Percentiles rank a stretch among this genome's conserved stretches.
These are phyloP conservation scores for Funneliformis mosseae DNA, from an alignment of 192 early-diverging fungal genomes.

Conservation along the genomic window DNA sequence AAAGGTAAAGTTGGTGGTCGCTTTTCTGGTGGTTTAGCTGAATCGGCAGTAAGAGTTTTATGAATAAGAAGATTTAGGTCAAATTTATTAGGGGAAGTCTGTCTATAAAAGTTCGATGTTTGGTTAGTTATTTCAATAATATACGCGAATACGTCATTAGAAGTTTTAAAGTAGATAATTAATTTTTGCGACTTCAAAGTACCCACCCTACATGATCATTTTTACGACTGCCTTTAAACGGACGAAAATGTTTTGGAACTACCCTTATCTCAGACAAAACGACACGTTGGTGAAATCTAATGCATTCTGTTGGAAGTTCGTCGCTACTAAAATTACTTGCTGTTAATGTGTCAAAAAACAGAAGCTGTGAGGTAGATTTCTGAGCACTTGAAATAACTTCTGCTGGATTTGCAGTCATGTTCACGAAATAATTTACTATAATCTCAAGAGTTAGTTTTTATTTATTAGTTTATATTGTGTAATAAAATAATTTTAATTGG, in stretches of 20 bases:
- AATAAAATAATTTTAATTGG: neutral
- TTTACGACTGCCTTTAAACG: conserved; percentile 25
- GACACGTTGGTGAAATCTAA: conserved; percentile 31
- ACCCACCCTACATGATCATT: conserved; percentile 27
- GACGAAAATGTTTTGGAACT: conserved; percentile 29
- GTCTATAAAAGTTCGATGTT: conserved; percentile 11
- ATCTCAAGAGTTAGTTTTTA: neutral
- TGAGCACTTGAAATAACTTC: neutral
- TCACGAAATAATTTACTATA: neutral
- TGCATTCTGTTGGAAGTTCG: conserved; percentile 22
- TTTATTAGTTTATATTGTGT: neutral
- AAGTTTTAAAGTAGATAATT: neutral
- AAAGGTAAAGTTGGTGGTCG: conserved; percentile 21
- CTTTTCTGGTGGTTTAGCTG: conserved; percentile 29
- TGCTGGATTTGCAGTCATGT: neutral
- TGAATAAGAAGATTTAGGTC: conserved; percentile 37
- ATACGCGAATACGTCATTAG: neutral
- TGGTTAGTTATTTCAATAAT: neutral
- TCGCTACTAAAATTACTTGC: conserved; percentile 2
- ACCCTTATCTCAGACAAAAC: conserved; percentile 30
- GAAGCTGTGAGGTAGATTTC: conserved; percentile 10
- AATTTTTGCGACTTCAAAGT: neutral
- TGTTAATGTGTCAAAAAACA: conserved; percentile 32
- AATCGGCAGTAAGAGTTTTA: conserved; percentile 29
- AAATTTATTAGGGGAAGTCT: conserved; percentile 36